phyloP scores from a whole-genome alignment of 1,284 basidiomycete species.

The Macrocystidia cucumis region DNA sequence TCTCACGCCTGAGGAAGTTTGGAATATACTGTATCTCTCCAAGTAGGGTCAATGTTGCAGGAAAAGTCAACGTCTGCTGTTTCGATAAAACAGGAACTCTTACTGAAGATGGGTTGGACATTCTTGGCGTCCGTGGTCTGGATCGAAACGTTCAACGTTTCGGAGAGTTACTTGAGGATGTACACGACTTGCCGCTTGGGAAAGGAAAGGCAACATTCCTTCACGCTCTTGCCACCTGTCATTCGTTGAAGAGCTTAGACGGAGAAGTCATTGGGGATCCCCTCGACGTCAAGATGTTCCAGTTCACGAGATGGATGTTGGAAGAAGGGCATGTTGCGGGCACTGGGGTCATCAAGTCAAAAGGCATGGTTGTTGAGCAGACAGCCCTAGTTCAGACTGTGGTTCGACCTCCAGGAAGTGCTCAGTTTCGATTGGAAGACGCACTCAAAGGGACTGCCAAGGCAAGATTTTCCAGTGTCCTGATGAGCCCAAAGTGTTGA shows the following conservation, averaged over 20 bases:
- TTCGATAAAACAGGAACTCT: slow-evolving; percentile 99
- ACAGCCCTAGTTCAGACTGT: slow-evolving; percentile 95
- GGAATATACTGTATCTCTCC: slow-evolving; percentile 98
- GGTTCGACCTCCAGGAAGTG: slow-evolving; percentile 90
- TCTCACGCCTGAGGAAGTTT: slow-evolving; percentile 79
- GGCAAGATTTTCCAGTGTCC: slow-evolving; percentile 32
- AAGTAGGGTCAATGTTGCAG: slow-evolving; percentile 92
- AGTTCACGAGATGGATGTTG: slow-evolving; percentile 93
- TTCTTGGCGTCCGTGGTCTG: slow-evolving; percentile 84
- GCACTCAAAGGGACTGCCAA: slow-evolving; percentile 77
- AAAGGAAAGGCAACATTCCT: slow-evolving; percentile 82
- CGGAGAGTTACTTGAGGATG: slow-evolving; percentile 85
- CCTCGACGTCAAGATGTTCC: slow-evolving; percentile 96
- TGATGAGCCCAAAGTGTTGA: neutral
- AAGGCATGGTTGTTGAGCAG: slow-evolving; percentile 64
- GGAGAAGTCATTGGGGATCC: slow-evolving; percentile 92
- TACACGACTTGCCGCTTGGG: slow-evolving; percentile 79
- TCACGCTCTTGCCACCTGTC: slow-evolving; percentile 94
- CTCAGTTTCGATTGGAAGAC: slow-evolving; percentile 86
- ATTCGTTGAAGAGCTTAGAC: slow-evolving; percentile 90
- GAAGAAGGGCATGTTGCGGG: slow-evolving; percentile 83
- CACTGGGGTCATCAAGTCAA: slow-evolving; percentile 63
- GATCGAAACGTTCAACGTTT: slow-evolving; percentile 75
- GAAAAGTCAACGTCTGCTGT: slow-evolving; percentile 96
- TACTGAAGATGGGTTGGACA: slow-evolving; percentile 97